Percentiles rank a stretch among this genome's conserved stretches.
These are phyloP conservation scores for Coffea canephora DNA, from an alignment of 257 asterid species.

Conservation along the genomic window DNA sequence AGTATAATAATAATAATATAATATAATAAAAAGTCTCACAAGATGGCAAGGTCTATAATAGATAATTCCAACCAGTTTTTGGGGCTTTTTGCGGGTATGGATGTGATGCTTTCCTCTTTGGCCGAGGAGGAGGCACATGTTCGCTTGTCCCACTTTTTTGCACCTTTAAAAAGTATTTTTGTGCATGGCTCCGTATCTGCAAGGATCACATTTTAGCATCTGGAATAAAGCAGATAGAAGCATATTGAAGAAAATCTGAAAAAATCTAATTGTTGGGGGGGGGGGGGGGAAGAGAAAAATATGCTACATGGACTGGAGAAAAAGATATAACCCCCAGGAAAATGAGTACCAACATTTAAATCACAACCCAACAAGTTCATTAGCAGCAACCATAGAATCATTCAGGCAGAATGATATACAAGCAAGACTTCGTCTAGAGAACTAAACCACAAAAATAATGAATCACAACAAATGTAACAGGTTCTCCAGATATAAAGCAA, in stretches of 20 bases:
- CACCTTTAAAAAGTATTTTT: slow-evolving; percentile 82
- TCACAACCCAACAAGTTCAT: background rate
- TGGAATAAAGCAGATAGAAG: background rate
- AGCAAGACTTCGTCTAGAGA: background rate
- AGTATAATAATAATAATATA: slow-evolving; percentile 7
- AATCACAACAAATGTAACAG: background rate
- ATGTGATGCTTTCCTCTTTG: slow-evolving; percentile 93
- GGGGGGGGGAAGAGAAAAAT: too few species aligned
- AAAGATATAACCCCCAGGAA: background rate
- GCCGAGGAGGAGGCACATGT: slow-evolving; percentile 97
- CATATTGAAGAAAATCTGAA: background rate
- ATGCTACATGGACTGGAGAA: background rate
- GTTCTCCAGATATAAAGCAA: background rate
- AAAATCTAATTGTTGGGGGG: background rate
- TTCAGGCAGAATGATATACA: background rate
- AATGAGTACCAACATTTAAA: background rate
- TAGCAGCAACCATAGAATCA: background rate
- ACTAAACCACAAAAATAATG: background rate
- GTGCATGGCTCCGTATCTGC: slow-evolving; percentile 99
- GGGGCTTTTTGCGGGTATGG: slow-evolving; percentile 97
- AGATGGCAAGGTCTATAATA: background rate
- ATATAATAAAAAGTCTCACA: background rate
- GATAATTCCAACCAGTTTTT: slow-evolving; percentile 43
- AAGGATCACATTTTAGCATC: slow-evolving; percentile 18
- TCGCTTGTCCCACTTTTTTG: slow-evolving; percentile 88